phyloP scores from a whole-genome alignment of 306 rosid species.

The Argentina anserina region DNA sequence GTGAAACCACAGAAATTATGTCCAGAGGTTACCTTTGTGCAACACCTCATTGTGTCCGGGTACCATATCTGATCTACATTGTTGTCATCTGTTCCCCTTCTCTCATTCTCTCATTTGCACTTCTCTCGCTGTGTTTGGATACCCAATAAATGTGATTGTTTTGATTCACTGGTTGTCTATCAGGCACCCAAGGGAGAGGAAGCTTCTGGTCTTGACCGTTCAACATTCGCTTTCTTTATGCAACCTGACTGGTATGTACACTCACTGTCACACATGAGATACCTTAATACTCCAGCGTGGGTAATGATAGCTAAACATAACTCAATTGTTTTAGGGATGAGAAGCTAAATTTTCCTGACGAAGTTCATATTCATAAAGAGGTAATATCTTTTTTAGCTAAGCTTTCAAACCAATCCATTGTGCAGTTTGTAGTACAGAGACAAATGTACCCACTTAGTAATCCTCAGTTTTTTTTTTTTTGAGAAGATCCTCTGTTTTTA shows the following conservation, averaged over 20 bases:
- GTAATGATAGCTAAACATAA: background rate
- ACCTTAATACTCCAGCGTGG: background rate
- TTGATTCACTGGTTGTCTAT: constrained; percentile 13
- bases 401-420: background rate
- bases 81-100: background rate
- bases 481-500: too few species aligned
- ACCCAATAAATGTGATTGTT: background rate
- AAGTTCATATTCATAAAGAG: constrained; percentile 71
- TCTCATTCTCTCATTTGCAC: background rate
- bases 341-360: constrained; percentile 68
- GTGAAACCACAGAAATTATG: constrained; percentile 89
- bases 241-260: constrained; percentile 83
- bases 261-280: background rate
- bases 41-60: constrained; percentile 96
- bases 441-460: too few species aligned
- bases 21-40: constrained; percentile 92
- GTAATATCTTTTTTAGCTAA: constrained; percentile 35
- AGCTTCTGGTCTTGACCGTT: constrained; percentile 70
- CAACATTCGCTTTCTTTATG: constrained; percentile 92
- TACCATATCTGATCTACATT: constrained; percentile 24
- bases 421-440: background rate
- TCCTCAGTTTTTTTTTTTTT: too few species aligned
- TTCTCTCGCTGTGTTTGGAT: too few species aligned
- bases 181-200: constrained; percentile 78
- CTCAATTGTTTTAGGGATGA: constrained; percentile 66